Conservation (phyloP, 768 basidiomycete genomes). For the Boletus reticulatus region DNA sequence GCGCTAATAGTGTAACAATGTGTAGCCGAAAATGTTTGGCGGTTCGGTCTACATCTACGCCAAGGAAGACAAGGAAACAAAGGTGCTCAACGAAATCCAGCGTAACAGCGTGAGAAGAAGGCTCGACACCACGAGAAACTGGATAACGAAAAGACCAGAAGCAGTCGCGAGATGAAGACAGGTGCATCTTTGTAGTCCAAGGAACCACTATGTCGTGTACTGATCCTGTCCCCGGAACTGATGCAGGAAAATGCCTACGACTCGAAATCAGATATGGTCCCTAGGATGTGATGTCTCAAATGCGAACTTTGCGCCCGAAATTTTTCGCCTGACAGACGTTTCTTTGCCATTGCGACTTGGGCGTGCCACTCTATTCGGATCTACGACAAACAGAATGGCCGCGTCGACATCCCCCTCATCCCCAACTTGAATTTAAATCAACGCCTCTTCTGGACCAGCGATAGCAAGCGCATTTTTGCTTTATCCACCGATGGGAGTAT, state of each 20-base stretch:
- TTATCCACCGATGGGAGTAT: background rate
- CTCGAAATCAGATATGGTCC: too few relatives aligned
- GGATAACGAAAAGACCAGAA: conserved; percentile 28
- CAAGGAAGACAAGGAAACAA: conserved; percentile 53
- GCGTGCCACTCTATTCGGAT: too few relatives aligned
- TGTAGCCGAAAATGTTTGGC: conserved; percentile 30
- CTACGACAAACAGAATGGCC: too few relatives aligned
- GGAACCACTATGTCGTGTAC: background rate
- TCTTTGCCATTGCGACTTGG: background rate
- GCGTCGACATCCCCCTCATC: too few relatives aligned
- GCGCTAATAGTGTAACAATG: background rate
- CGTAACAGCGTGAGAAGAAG: conserved; percentile 56
- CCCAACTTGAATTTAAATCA: background rate
- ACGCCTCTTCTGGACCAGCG: background rate
- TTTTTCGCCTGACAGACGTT: background rate
- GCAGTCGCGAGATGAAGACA: conserved; percentile 14
- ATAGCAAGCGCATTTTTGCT: background rate
- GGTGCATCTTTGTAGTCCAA: conserved; percentile 7
- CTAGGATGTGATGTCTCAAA: too few relatives aligned
- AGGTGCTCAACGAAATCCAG: conserved; percentile 44
- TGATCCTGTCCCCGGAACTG: too few relatives aligned
- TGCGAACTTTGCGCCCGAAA: too few relatives aligned
- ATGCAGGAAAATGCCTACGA: too few relatives aligned
- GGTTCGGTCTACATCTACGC: conserved; percentile 57
- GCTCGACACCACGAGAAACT: conserved; percentile 34